Percentiles rank a stretch among this genome's conserved stretches.
These are phyloP conservation scores for Colletotrichum sp. DNA, from an alignment of 2,329 filamentous ascomycete genomes.

Conservation along the genomic window DNA sequence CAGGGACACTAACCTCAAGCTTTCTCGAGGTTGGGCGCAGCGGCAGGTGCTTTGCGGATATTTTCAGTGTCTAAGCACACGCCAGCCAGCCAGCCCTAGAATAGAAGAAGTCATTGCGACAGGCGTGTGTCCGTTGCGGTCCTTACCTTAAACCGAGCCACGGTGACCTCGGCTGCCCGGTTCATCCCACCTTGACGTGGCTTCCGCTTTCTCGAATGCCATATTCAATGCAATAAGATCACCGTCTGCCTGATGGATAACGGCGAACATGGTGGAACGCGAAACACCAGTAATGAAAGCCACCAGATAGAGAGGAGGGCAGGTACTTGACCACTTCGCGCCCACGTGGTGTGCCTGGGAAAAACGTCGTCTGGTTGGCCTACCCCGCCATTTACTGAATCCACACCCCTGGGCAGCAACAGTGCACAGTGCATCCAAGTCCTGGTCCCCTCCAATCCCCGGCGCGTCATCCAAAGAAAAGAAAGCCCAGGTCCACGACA, in stretches of 20 bases:
- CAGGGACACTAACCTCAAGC: background rate
- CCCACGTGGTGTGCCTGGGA: slow-evolving; percentile 19
- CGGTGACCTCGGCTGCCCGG: background rate
- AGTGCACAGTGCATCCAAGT: slow-evolving; percentile 18
- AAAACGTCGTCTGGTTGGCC: slow-evolving; percentile 13
- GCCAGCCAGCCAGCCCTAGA: background rate
- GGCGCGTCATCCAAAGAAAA: slow-evolving; percentile 21
- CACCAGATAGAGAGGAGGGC: background rate
- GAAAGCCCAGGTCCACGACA: slow-evolving; percentile 14
- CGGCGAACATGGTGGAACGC: background rate
- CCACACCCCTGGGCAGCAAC: slow-evolving; percentile 14
- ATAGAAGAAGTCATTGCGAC: background rate
- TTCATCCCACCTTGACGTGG: background rate
- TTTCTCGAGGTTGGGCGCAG: background rate
- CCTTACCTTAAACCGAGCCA: background rate
- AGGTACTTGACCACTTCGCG: background rate
- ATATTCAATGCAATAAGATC: background rate
- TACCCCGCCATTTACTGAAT: slow-evolving; percentile 22
- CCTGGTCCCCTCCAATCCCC: slow-evolving; percentile 7
- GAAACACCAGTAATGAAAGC: background rate
- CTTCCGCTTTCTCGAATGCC: background rate
- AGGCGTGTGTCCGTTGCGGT: background rate
- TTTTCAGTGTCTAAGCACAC: background rate
- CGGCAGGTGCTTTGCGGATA: background rate
- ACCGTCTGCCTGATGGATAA: background rate